Evolutionary conservation across 441 rosid genomes (phyloP).

Genomic region (Gossypium trilobum): DNA sequence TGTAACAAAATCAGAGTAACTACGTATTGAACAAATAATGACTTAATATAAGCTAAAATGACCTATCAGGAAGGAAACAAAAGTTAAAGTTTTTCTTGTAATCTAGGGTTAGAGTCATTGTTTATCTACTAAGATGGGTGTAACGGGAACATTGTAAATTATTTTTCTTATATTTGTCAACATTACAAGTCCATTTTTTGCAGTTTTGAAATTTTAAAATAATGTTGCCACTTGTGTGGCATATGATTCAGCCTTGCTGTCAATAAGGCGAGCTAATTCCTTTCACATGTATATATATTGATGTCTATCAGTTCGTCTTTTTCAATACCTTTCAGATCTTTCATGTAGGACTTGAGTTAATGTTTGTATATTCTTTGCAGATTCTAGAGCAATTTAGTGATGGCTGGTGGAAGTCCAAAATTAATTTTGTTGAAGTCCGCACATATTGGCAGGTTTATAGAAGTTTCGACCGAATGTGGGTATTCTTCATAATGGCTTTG

Average conservation of each 20-base stretch:
- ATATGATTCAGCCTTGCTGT: background rate
- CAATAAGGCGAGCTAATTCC: background rate
- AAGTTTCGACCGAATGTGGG: constrained; percentile 97
- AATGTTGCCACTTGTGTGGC: background rate
- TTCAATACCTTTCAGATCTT: background rate
- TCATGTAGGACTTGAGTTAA: constrained; percentile 8
- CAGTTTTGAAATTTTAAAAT: background rate
- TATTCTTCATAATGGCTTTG: constrained; percentile 73
- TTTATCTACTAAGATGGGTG: background rate
- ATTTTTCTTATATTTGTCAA: background rate
- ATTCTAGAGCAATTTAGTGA: constrained; percentile 38
- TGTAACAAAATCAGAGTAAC: background rate
- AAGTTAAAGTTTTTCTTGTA: background rate
- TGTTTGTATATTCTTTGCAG: constrained; percentile 32
- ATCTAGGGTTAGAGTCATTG: background rate
- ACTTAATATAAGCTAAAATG: background rate
- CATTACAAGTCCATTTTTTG: background rate
- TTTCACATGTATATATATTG: background rate
- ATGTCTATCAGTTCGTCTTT: background rate
- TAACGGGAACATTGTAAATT: background rate
- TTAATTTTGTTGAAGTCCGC: constrained; percentile 96
- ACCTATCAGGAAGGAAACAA: background rate
- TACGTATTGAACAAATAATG: background rate
- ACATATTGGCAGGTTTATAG: constrained; percentile 93
- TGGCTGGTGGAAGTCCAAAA: constrained; percentile 73